These are phyloP conservation scores for Botrytis hyacinthi DNA, from an alignment of 2,329 filamentous ascomycete genomes.

Conservation along the genomic window DNA sequence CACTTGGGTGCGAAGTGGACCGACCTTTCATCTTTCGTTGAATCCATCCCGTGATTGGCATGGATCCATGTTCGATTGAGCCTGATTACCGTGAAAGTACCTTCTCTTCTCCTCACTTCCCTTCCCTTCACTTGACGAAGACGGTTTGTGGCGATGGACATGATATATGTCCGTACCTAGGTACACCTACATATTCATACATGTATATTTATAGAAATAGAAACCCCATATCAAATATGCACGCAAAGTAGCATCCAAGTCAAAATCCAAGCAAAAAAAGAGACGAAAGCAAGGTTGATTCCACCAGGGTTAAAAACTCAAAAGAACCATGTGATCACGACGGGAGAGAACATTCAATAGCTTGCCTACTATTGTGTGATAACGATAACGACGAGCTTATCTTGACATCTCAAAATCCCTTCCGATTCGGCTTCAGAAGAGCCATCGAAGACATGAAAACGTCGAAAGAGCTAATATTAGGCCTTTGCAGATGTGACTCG, in stretches of 20 bases:
- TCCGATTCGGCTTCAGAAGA: neutral
- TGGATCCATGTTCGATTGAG: neutral
- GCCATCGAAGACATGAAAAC: neutral
- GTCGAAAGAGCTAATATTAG: neutral
- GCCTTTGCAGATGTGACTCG: neutral
- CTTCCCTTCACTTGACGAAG: neutral
- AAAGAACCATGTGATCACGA: neutral
- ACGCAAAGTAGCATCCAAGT: neutral
- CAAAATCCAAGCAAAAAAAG: neutral
- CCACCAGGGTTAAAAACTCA: neutral
- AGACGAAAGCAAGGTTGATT: neutral
- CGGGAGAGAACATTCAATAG: constrained; percentile 4
- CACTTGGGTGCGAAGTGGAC: neutral
- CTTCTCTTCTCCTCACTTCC: neutral
- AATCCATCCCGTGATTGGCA: neutral
- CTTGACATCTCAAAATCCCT: neutral
- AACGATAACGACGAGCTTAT: neutral
- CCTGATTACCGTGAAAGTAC: neutral
- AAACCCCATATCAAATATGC: neutral
- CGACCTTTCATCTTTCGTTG: neutral
- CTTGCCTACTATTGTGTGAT: neutral
- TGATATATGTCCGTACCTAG: neutral
- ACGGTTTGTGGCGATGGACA: neutral
- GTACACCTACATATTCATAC: neutral
- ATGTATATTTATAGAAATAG: neutral